phyloP scores from a whole-genome alignment of 257 asterid genomes.

The Forsythia viridissima region DNA sequence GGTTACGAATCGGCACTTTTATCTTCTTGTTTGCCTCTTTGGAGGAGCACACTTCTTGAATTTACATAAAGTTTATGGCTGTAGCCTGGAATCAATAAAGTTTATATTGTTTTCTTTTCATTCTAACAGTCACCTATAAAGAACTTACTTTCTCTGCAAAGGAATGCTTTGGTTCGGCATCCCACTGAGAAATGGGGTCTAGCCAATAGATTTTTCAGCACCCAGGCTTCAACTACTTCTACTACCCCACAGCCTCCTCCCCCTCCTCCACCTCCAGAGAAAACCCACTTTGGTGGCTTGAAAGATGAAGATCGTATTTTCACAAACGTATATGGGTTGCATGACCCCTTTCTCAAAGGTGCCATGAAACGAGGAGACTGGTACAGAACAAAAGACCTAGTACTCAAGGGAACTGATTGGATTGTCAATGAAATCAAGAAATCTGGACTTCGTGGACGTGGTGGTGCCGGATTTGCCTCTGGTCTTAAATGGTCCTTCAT shows the following conservation, averaged over 20 bases:
- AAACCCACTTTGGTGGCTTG: constrained; percentile 92
- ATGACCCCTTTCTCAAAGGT: constrained; percentile 93
- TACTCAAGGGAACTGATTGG: constrained; percentile 94
- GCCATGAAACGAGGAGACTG: constrained; percentile 99
- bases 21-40: background rate
- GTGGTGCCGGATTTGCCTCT: constrained; percentile 99
- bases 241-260: constrained; percentile 78
- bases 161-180: constrained; percentile 47
- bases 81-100: background rate
- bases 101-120: constrained; percentile 6
- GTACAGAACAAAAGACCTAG: constrained; percentile 94
- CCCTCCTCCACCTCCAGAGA: constrained; percentile 98
- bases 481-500: constrained; percentile 99
- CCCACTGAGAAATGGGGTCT: constrained; percentile 48
- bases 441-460: constrained; percentile 98
- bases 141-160: constrained; percentile 65
- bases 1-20: background rate
- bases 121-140: constrained; percentile 70
- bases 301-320: constrained; percentile 98
- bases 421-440: constrained; percentile 92
- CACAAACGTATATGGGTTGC: constrained; percentile 85
- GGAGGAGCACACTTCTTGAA: background rate
- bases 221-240: constrained; percentile 83
- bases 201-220: constrained; percentile 60
- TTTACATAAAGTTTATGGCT: background rate